Conservation (phyloP, 768 basidiomycete genomes). For the Amyloporia xantha region DNA sequence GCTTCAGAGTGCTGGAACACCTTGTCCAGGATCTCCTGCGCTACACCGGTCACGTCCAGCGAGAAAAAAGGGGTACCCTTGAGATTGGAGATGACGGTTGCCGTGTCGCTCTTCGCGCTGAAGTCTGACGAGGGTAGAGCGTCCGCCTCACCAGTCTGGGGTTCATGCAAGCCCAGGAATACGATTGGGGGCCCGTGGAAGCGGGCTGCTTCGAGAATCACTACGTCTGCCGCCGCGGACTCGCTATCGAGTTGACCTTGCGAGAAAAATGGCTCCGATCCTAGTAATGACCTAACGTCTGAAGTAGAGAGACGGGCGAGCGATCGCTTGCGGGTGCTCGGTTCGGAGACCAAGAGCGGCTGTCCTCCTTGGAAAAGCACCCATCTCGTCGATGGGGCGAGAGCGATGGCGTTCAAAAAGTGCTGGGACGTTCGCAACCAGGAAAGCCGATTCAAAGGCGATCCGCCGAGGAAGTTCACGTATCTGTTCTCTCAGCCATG, state of each 20-base stretch:
- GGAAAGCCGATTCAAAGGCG: constrained; percentile 73
- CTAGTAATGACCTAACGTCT: constrained; percentile 61
- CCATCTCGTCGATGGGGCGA: constrained; percentile 61
- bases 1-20: constrained; percentile 33
- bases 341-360: constrained; percentile 46
- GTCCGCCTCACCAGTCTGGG: constrained; percentile 31
- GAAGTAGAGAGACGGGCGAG: constrained; percentile 53
- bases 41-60: constrained; percentile 59
- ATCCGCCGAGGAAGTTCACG: constrained; percentile 49
- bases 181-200: constrained; percentile 56
- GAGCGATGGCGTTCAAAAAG: constrained; percentile 70
- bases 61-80: constrained; percentile 85
- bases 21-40: constrained; percentile 36
- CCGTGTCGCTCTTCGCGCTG: constrained; percentile 32
- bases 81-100: constrained; percentile 48
- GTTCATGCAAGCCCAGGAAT: constrained; percentile 76
- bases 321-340: constrained; percentile 27
- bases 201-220: constrained; percentile 48
- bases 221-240: constrained; percentile 17
- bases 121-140: constrained; percentile 66
- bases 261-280: constrained; percentile 61
- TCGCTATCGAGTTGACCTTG: constrained; percentile 49
- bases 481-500: constrained; percentile 26
- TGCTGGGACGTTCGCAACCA: constrained; percentile 71
- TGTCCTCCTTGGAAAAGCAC: constrained; percentile 69